phyloP scores from a whole-genome alignment of 805 yeast species.

The Ogataea minuta region DNA sequence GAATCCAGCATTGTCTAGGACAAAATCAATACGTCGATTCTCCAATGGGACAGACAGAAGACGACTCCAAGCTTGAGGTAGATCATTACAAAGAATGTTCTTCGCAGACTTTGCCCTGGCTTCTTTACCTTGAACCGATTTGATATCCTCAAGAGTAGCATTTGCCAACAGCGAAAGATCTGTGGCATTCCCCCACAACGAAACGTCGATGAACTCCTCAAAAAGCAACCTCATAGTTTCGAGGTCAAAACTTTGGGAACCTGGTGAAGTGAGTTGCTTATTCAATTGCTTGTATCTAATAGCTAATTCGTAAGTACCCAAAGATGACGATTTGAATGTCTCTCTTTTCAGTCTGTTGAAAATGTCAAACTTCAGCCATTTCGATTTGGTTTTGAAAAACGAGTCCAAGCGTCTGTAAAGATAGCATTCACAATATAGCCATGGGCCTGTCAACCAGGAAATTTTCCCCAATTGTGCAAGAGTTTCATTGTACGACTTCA shows the following conservation, averaged over 20 bases:
- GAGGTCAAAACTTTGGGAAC: constrained; percentile 26
- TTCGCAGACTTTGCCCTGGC: constrained; percentile 79
- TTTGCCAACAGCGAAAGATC: constrained; percentile 88
- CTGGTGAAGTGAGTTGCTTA: constrained; percentile 24
- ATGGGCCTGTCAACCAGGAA: constrained; percentile 84
- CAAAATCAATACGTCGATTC: constrained; percentile 66
- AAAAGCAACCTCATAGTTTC: constrained; percentile 58
- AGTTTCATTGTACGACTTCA: constrained; percentile 59
- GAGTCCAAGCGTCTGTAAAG: constrained; percentile 66
- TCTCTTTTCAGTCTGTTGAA: constrained; percentile 67
- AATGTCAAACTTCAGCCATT: constrained; percentile 65
- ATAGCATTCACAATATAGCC: constrained; percentile 87
- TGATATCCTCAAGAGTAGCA: constrained; percentile 85
- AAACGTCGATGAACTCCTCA: constrained; percentile 80
- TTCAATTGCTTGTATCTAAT: constrained; percentile 50
- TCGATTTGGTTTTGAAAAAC: constrained; percentile 38
- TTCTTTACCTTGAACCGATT: constrained; percentile 86
- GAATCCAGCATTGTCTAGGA: constrained; percentile 92
- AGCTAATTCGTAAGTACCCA: constrained; percentile 82
- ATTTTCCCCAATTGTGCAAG: constrained; percentile 37
- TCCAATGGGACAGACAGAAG: constrained; percentile 31
- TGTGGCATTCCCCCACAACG: constrained; percentile 98
- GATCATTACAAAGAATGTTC: constrained; percentile 74
- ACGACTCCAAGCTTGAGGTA: constrained; percentile 62
- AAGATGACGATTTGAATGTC: constrained; percentile 70